Evolutionary conservation across 2,329 filamentous ascomycete genomes (phyloP).

Genomic region (Aureobasidium leucospermi): DNA sequence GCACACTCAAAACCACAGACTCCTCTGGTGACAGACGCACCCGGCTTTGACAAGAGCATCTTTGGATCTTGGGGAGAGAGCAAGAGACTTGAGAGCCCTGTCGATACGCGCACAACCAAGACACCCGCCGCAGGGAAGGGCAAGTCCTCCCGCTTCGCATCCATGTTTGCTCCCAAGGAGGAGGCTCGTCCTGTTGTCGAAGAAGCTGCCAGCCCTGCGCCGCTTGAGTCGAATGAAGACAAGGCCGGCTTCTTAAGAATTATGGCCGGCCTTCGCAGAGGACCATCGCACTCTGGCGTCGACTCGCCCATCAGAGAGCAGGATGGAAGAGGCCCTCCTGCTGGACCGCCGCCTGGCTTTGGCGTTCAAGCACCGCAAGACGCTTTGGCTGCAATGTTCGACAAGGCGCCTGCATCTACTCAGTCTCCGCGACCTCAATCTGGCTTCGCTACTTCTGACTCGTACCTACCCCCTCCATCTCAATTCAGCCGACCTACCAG

Average conservation of each 20-base stretch:
- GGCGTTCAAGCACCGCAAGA: neutral
- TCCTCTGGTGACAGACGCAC: slow-evolving; percentile 54
- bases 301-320: slow-evolving; percentile 12
- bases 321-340: slow-evolving; percentile 12
- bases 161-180: slow-evolving; percentile 50
- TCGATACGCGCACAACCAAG: slow-evolving; percentile 27
- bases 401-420: slow-evolving; percentile 5
- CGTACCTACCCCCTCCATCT: slow-evolving; percentile 4
- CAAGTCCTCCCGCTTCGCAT: slow-evolving; percentile 80
- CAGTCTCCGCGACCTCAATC: slow-evolving; percentile 10
- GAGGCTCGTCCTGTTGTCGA: slow-evolving; percentile 18
- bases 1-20: slow-evolving; percentile 44
- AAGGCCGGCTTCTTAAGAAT: slow-evolving; percentile 81
- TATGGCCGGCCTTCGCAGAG: slow-evolving; percentile 67
- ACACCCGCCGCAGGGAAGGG: slow-evolving; percentile 43
- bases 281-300: slow-evolving; percentile 27
- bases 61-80: slow-evolving; percentile 56
- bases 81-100: slow-evolving; percentile 35
- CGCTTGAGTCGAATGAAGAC: slow-evolving; percentile 51
- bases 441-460: neutral
- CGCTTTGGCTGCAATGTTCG: slow-evolving; percentile 11
- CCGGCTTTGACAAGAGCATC: slow-evolving; percentile 62
- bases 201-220: slow-evolving; percentile 13
- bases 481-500: slow-evolving; percentile 5
- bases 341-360: neutral